A percentile compares a stretch with the other conserved stretches of the same genome.
Evolutionary conservation across 2,329 filamentous ascomycete species (phyloP).

Genomic region (Ophiostoma sp.): DNA sequence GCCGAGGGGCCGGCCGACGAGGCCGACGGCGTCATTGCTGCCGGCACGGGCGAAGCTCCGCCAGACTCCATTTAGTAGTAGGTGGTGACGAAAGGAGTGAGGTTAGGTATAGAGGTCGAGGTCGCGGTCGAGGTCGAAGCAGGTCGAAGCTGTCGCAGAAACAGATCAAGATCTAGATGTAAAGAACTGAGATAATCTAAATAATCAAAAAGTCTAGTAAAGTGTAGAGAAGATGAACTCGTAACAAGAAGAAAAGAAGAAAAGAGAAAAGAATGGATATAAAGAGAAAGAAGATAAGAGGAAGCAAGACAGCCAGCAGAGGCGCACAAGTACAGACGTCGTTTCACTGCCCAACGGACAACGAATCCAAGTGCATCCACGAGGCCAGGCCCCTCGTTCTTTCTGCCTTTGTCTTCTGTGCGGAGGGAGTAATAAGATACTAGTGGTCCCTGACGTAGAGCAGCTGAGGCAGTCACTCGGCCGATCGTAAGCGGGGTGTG

Average conservation of each 20-base stretch:
- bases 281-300: background rate
- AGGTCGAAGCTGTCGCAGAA: background rate
- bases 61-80: conserved; percentile 28
- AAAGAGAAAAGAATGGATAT: background rate
- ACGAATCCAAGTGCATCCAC: background rate
- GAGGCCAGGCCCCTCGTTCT: background rate
- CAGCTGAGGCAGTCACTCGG: background rate
- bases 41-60: background rate
- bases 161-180: background rate
- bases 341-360: background rate
- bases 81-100: background rate
- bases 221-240: background rate
- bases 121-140: background rate
- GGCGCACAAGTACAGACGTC: background rate
- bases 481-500: background rate
- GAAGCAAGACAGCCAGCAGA: background rate
- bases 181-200: background rate
- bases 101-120: background rate
- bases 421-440: too few relatives aligned
- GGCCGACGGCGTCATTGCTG: background rate
- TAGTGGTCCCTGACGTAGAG: conserved; percentile 6
- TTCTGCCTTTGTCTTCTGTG: background rate
- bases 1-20: conserved; percentile 13
- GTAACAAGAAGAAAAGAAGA: background rate
- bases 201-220: background rate